Evolutionary conservation across 345 rosid species (phyloP).

Genomic region (Acer negundo): DNA sequence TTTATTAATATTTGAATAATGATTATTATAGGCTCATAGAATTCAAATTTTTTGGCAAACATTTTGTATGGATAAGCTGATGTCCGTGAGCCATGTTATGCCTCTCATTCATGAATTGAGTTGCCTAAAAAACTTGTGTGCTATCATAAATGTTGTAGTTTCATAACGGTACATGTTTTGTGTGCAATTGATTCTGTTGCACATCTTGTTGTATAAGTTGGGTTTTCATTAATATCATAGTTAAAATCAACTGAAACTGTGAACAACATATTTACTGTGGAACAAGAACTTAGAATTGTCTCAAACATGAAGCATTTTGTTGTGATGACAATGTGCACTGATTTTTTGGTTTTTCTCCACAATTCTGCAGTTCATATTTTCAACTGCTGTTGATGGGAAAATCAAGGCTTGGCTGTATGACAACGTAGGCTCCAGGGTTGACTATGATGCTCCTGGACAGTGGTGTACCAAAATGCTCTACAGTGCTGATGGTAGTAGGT

Average conservation of each 20-base stretch:
- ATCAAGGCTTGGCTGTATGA: constrained; percentile 96
- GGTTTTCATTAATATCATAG: background rate
- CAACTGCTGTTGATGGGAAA: constrained; percentile 88
- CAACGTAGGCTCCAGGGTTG: constrained; percentile 74
- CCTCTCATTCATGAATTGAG: background rate
- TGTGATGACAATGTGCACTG: background rate
- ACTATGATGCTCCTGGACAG: constrained; percentile 87
- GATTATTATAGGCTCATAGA: background rate
- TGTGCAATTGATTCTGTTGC: background rate
- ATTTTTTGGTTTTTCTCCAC: background rate
- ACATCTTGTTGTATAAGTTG: background rate
- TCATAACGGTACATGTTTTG: background rate
- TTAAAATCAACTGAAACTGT: background rate
- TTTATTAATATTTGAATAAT: background rate
- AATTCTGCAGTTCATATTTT: constrained; percentile 71
- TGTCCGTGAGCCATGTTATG: background rate
- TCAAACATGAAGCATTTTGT: background rate
- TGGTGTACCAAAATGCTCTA: constrained; percentile 87
- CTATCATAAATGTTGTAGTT: background rate
- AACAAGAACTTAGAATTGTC: background rate
- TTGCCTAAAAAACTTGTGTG: background rate
- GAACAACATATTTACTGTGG: background rate
- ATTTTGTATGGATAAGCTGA: background rate
- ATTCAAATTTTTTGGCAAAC: background rate
- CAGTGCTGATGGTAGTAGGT: constrained; percentile 93